Evolutionary conservation across 1,284 basidiomycete species (phyloP).

Genomic region (Cryptococcus sp.): DNA sequence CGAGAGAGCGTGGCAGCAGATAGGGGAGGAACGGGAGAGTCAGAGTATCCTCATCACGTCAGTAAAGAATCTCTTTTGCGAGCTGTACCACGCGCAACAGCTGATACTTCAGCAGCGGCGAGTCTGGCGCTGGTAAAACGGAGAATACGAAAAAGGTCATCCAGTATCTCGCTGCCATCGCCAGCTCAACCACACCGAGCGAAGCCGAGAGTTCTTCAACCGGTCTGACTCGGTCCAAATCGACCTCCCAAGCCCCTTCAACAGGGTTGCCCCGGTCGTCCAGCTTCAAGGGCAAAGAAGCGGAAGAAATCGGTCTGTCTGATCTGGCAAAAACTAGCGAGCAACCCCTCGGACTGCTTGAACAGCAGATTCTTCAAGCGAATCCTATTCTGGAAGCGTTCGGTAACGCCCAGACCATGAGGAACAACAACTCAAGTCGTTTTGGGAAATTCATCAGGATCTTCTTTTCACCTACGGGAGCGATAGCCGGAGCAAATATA

Average conservation of each 20-base stretch:
- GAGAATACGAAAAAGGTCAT: constrained; percentile 99
- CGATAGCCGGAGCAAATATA: constrained; percentile 96
- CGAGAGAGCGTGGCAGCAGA: constrained; percentile 97
- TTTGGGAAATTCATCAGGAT: constrained; percentile 96
- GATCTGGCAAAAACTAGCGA: constrained; percentile 54
- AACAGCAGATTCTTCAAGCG: constrained; percentile 95
- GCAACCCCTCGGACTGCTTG: constrained; percentile 80
- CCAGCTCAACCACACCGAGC: constrained; percentile 65
- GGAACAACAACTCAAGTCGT: constrained; percentile 98
- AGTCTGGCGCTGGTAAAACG: constrained; percentile 98
- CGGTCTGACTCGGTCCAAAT: constrained; percentile 20
- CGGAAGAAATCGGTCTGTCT: constrained; percentile 43
- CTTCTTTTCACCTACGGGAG: constrained; percentile 88
- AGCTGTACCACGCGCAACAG: background rate
- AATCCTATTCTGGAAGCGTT: constrained; percentile 98
- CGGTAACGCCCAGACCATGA: constrained; percentile 96
- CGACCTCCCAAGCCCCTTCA: constrained; percentile 32
- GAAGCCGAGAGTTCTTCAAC: constrained; percentile 39
- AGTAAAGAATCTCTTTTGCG: too few relatives aligned
- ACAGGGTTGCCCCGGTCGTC: constrained; percentile 48
- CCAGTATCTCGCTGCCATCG: constrained; percentile 97
- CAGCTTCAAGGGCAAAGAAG: constrained; percentile 50
- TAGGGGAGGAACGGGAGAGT: constrained; percentile 95
- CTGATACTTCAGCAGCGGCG: constrained; percentile 64
- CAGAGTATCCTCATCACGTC: constrained; percentile 98